Conservation (phyloP, 768 basidiomycete genomes). For the Russula sp. region DNA sequence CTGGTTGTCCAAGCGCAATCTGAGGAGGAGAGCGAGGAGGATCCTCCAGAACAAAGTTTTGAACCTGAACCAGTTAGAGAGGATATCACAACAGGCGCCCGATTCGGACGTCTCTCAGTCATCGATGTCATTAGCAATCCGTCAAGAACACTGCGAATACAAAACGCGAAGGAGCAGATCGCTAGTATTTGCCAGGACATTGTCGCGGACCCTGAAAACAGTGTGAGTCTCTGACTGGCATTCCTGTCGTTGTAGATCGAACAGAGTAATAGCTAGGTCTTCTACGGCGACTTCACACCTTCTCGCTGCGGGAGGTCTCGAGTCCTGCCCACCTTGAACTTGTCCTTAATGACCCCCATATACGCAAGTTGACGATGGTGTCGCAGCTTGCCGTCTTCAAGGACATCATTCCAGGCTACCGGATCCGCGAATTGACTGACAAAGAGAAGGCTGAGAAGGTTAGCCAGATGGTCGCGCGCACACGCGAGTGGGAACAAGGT, state of each 20-base stretch:
- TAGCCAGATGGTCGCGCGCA: conserved; percentile 81
- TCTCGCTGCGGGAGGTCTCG: conserved; percentile 70
- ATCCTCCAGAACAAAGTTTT: conserved; percentile 24
- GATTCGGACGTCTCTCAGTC: conserved; percentile 82
- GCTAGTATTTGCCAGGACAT: conserved; percentile 92
- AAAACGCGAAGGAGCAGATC: conserved; percentile 87
- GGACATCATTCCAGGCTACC: conserved; percentile 93
- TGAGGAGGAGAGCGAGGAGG: conserved; percentile 32
- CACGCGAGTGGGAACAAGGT: conserved; percentile 94
- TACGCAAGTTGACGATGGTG: conserved; percentile 82
- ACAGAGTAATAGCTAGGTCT: conserved; percentile 60
- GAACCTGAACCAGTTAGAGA: conserved; percentile 37
- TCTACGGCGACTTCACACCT: conserved; percentile 80
- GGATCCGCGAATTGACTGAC: conserved; percentile 86
- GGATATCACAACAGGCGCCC: conserved; percentile 74
- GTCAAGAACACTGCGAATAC: conserved; percentile 59
- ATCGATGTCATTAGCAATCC: conserved; percentile 59
- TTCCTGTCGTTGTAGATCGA: conserved; percentile 5
- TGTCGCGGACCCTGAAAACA: conserved; percentile 89
- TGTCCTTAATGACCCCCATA: conserved; percentile 67
- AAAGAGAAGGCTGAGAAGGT: conserved; percentile 90
- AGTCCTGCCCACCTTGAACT: conserved; percentile 62
- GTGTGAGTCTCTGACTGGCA: conserved; percentile 42
- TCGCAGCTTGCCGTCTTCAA: conserved; percentile 93
- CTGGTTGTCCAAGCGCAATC: conserved; percentile 24